phyloP scores from a whole-genome alignment of 345 rosid species.

The Excoecaria agallocha region DNA sequence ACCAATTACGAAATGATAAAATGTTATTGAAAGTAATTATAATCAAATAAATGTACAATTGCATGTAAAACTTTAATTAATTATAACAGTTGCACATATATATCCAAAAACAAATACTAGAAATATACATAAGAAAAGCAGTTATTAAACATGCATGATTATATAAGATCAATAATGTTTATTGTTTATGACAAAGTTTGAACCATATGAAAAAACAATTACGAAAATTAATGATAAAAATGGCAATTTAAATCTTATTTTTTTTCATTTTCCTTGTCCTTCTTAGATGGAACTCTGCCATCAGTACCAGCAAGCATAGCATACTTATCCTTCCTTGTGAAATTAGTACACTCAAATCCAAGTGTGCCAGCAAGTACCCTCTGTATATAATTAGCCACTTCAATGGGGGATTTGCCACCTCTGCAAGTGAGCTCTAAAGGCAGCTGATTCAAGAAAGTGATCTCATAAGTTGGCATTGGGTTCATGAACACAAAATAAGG shows the following conservation, averaged over 20 bases:
- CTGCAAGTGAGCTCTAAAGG: conserved; percentile 72
- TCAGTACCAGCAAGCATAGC: conserved; percentile 87
- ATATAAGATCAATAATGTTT: no score
- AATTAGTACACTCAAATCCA: conserved; percentile 84
- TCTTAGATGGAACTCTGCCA: conserved; percentile 57
- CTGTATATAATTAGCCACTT: conserved; percentile 87
- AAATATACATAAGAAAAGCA: no score
- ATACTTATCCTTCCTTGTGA: conserved; percentile 94
- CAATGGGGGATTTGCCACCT: conserved; percentile 83
- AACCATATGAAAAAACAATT: no score
- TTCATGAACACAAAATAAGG: conserved; percentile 95
- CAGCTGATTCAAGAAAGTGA: conserved; percentile 81
- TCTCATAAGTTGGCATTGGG: conserved; percentile 82
- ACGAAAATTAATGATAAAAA: no score
- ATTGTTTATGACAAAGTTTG: no score
- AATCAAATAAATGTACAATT: no score
- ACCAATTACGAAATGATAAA: no score
- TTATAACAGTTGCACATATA: no score
- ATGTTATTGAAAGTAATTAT: no score
- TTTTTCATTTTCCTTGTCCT: conserved; percentile 28
- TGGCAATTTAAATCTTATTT: not conserved
- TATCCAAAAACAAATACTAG: no score
- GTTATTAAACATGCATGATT: no score
- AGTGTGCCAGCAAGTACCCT: conserved; percentile 78
- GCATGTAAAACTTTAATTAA: no score